Evolutionary conservation across 805 yeast genomes (phyloP).

Genomic region (Scheffersomyces lignosus): DNA sequence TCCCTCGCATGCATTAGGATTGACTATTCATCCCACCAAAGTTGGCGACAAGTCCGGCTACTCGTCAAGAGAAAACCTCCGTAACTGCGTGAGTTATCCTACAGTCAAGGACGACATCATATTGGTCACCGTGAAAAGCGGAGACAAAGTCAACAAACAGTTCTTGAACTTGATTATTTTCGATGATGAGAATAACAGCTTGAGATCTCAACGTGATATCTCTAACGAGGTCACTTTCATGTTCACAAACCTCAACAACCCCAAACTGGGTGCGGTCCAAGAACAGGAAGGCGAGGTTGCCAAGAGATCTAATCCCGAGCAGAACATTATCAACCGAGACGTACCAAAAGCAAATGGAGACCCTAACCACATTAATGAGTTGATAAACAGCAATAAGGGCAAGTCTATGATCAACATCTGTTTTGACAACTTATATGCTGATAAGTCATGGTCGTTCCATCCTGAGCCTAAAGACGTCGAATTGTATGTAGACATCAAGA

Average conservation of each 20-base stretch:
- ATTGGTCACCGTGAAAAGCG: constrained; percentile 30
- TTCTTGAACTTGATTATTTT: constrained; percentile 34
- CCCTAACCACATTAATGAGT: constrained; percentile 12
- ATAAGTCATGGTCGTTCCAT: constrained; percentile 43
- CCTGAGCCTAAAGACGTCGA: constrained; percentile 34
- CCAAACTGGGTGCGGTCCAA: constrained; percentile 10
- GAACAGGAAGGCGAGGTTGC: constrained; percentile 5
- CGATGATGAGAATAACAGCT: constrained; percentile 36
- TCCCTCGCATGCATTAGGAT: constrained; percentile 37
- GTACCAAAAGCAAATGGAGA: constrained; percentile 4
- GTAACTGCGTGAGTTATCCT: constrained; percentile 36
- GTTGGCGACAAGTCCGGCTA: constrained; percentile 28
- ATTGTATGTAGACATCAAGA: constrained; percentile 34
- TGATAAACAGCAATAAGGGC: constrained; percentile 20
- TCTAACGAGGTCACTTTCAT: constrained; percentile 31
- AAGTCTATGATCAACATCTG: constrained; percentile 36
- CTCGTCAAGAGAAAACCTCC: constrained; percentile 29
- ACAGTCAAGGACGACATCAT: constrained; percentile 39
- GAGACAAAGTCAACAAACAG: constrained; percentile 34
- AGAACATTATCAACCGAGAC: constrained; percentile 4
- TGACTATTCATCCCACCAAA: constrained; percentile 33
- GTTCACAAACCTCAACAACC: constrained; percentile 38
- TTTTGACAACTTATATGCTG: constrained; percentile 42
- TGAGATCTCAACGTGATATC: constrained; percentile 33
- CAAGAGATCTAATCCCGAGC: constrained; percentile 9